Evolutionary conservation across 2,329 filamentous ascomycete species (phyloP).

Genomic region (Coniochaeta prunicola): DNA sequence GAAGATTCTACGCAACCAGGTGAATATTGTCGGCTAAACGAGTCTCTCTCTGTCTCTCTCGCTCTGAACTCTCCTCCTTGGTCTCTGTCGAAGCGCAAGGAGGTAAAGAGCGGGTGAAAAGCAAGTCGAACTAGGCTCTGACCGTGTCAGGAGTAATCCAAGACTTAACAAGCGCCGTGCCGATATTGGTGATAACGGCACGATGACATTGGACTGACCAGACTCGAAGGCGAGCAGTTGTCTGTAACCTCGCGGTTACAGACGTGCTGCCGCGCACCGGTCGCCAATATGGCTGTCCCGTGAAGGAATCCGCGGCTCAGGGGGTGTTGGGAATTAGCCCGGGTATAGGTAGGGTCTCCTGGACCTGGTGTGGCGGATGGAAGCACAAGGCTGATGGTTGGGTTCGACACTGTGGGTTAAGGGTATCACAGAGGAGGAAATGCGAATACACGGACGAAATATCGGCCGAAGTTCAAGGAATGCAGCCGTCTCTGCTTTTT

Average conservation of each 20-base stretch:
- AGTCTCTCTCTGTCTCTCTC: not conserved
- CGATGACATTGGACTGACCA: not conserved
- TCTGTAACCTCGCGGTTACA: not conserved
- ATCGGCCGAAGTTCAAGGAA: not conserved
- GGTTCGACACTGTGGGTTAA: no score
- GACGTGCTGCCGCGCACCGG: not conserved
- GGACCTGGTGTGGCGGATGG: not conserved
- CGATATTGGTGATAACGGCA: not conserved
- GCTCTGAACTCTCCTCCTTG: no score
- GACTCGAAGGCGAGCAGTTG: not conserved
- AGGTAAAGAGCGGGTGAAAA: not conserved
- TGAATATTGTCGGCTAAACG: slow-evolving; percentile 3
- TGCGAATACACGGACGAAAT: not conserved
- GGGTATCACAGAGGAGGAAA: not conserved
- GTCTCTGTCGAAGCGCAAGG: not conserved
- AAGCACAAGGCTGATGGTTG: not conserved
- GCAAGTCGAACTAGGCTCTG: not conserved
- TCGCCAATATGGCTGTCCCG: not conserved
- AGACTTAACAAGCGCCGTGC: not conserved
- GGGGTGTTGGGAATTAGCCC: not conserved
- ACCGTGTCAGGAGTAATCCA: not conserved
- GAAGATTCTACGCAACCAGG: slow-evolving; percentile 6
- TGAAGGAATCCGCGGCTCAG: not conserved
- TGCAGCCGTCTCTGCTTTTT: not conserved
- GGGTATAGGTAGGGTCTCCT: not conserved